Conservation (phyloP, 306 rosid genomes). For the Benincasa hispida region DNA sequence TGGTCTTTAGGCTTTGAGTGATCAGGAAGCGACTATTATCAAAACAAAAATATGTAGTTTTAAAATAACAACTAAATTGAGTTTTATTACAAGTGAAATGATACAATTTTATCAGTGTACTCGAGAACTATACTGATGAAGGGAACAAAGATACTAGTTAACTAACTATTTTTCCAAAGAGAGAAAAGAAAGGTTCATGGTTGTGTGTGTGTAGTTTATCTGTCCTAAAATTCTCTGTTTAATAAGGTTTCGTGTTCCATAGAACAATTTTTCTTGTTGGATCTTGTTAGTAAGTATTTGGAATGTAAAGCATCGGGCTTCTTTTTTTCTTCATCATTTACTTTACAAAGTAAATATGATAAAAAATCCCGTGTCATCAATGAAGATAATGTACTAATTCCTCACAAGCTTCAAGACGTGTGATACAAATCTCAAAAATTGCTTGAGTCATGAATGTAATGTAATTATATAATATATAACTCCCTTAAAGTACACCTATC, state of each 20-base stretch:
- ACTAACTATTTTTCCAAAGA: constrained; percentile 61
- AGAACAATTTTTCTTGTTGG: background rate
- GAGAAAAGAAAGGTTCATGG: background rate
- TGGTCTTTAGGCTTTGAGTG: background rate
- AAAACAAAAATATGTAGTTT: background rate
- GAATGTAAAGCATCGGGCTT: background rate
- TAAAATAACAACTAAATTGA: background rate
- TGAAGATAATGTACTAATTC: background rate
- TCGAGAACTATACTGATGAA: background rate
- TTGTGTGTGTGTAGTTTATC: background rate
- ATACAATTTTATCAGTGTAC: background rate
- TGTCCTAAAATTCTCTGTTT: background rate
- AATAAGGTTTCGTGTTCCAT: background rate
- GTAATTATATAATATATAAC: too few species aligned
- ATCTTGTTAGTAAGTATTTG: background rate
- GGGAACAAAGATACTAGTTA: background rate
- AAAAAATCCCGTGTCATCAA: background rate
- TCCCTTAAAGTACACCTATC: too few species aligned
- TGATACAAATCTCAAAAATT: background rate
- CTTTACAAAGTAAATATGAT: background rate
- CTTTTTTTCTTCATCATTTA: background rate
- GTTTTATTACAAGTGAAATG: background rate
- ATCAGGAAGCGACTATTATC: background rate
- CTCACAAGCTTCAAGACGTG: background rate
- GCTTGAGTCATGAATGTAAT: background rate